A percentile compares a stretch with the other conserved stretches of the same genome.
Evolutionary conservation across 1,284 basidiomycete genomes (phyloP).

Genomic region (Boletus austroedulis): DNA sequence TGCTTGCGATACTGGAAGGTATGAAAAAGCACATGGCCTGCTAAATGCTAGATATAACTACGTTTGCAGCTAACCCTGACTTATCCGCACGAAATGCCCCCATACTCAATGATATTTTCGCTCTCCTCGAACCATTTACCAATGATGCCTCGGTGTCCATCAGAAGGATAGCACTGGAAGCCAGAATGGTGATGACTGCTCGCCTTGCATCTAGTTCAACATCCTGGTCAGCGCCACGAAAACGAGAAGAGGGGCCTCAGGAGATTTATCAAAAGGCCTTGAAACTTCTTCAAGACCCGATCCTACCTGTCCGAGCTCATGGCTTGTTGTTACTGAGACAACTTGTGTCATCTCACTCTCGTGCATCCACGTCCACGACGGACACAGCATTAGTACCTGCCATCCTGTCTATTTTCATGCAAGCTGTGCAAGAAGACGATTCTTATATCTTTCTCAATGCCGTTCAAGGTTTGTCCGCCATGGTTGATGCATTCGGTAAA

Average conservation of each 20-base stretch:
- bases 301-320: constrained; percentile 94
- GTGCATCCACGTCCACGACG: constrained; percentile 18
- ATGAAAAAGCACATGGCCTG: constrained; percentile 2
- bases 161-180: constrained; percentile 64
- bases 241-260: constrained; percentile 44
- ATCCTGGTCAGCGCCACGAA: constrained; percentile 28
- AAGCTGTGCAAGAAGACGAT: constrained; percentile 87
- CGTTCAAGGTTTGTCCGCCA: constrained; percentile 81
- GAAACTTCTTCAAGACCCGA: constrained; percentile 85
- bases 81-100: constrained; percentile 62
- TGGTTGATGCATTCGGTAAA: constrained; percentile 76
- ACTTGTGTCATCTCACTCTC: constrained; percentile 51
- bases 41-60: constrained; percentile 1
- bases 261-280: constrained; percentile 85
- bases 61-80: constrained; percentile 58
- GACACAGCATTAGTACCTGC: constrained; percentile 69
- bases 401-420: constrained; percentile 85
- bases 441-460: constrained; percentile 95
- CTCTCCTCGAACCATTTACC: constrained; percentile 59
- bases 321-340: constrained; percentile 83
- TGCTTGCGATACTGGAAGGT: constrained; percentile 86
- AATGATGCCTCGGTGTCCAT: constrained; percentile 15
- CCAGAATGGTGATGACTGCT: constrained; percentile 77
- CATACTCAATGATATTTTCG: constrained; percentile 68
- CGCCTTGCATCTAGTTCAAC: constrained; percentile 52